Evolutionary conservation across 495 filamentous ascomycete species (phyloP), one percentile per base, ranked within the genome.

Genomic region (Thozetella sp.): DNA sequence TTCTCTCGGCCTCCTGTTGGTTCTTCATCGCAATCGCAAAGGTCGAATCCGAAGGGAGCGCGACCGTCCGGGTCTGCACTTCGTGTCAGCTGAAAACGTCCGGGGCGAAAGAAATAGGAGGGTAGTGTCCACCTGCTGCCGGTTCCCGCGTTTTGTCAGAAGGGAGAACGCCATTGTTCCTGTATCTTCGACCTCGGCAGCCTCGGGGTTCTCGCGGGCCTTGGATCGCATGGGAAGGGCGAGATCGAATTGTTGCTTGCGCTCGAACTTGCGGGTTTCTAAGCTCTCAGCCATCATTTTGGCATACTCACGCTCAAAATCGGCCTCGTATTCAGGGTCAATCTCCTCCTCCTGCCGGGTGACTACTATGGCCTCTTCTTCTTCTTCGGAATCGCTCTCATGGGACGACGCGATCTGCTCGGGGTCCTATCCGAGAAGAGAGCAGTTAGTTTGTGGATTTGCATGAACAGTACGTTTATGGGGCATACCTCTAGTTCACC

Each of bases 221-320:
- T 88, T 89, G 15, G 90, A 82, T 60, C 91, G 86, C 73, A 99
- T 93, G 1, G 95, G 95, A 20, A 99, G 70, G 1, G 96, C 93
- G 26, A 98, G 90, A 67, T 99, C 95, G 68, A 99, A 97, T 46
- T 96, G 77, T 27, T 88, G 87, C 73, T 96, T 97, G 48, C 95
- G 91, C 65, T 99, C 94, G 63, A 96, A 95, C 64, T 94, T 95
- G 55, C 96, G 83, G 9, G 93, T 92, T 37, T 98, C 96, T 70
- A 96, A 76, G 77, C 93, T 97, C 67, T 99, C 95, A 61, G 93
- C 83, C 96, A 98, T 97, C 88, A 99, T 91, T 74, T 97, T 98
- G 19, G 96, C 93, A 72, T 96, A 93, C 76, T 98, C 95, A 65
- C 95, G 92, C 66, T 98, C 96, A 66, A 99, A 99, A 37, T 99